phyloP scores from a whole-genome alignment of 257 asterid species.

The Solanum habrochaites region DNA sequence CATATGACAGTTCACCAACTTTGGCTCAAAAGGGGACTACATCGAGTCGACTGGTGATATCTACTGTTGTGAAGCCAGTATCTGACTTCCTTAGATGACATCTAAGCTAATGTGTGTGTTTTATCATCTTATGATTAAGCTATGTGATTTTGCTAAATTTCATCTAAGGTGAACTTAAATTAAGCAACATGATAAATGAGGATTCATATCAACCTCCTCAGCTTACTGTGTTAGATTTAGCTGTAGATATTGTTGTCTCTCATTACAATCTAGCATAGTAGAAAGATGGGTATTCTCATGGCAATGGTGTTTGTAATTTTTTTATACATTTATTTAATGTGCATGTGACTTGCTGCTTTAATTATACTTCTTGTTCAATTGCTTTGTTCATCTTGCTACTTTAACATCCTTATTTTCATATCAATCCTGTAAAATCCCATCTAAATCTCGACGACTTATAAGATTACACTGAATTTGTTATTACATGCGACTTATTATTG shows the following conservation, averaged over 20 bases:
- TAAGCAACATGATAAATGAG: neutral
- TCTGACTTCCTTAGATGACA: neutral
- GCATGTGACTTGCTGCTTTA: neutral
- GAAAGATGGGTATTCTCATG: neutral
- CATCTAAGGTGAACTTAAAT: neutral
- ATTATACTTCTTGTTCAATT: neutral
- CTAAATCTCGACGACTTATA: neutral
- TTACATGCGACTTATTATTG: neutral
- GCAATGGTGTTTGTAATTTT: neutral
- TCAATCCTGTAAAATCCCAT: neutral
- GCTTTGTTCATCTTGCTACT: neutral
- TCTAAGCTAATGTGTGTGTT: neutral
- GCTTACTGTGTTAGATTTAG: neutral
- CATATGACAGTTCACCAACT: constrained; percentile 74
- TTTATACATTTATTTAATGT: neutral
- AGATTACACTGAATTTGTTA: neutral
- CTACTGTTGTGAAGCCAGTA: neutral
- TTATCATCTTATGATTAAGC: neutral
- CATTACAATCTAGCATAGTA: neutral
- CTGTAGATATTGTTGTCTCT: neutral
- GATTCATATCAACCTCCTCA: neutral
- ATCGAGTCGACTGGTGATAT: constrained; percentile 2
- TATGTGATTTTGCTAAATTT: neutral
- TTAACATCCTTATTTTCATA: neutral
- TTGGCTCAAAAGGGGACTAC: constrained; percentile 61